phyloP scores from a whole-genome alignment of 108 stramenopile species.

The Schizochytrium sp. region DNA sequence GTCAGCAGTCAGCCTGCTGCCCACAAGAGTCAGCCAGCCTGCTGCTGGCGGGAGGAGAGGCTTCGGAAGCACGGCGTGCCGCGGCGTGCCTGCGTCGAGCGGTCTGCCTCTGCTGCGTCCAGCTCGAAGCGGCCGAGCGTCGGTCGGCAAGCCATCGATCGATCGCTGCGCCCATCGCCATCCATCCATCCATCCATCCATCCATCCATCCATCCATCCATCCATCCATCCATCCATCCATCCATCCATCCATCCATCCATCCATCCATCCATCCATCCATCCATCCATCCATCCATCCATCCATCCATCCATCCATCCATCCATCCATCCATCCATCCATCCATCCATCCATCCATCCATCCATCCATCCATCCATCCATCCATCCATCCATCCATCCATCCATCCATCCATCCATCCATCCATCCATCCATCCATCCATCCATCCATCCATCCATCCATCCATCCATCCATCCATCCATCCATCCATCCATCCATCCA shows the following conservation, averaged over 20 bases:
- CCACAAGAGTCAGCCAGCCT: too few species aligned
- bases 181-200: not conserved
- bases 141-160: too few species aligned
- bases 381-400: not conserved
- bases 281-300: not conserved
- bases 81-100: not conserved
- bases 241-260: not conserved
- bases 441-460: not conserved
- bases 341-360: not conserved
- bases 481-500: not conserved
- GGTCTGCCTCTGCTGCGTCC: not conserved
- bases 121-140: not conserved
- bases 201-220: not conserved
- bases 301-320: not conserved
- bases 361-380: not conserved
- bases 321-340: not conserved
- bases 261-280: not conserved
- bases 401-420: not conserved
- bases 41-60: not conserved
- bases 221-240: not conserved
- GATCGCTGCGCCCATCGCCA: too few species aligned
- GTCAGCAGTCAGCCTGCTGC: too few species aligned
- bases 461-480: not conserved
- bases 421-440: not conserved
- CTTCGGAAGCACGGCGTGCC: not conserved